A percentile compares a stretch with the other conserved stretches of the same genome.
phyloP scores from a whole-genome alignment of 352 stramenopile species.

The Phytophthora europaea region DNA sequence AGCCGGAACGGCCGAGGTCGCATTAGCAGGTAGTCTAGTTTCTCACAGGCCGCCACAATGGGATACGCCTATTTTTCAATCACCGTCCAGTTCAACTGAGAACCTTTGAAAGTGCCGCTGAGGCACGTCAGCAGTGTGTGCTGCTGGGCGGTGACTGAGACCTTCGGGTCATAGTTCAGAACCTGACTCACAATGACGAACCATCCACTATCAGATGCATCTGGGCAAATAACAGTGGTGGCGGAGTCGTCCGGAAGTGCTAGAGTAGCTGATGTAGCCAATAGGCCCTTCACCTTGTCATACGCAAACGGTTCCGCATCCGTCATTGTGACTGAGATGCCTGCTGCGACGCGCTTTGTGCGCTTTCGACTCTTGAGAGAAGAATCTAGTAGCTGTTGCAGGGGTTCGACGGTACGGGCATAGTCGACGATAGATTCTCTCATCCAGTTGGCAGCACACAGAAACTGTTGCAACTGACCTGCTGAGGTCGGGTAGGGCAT shows the following conservation, averaged over 20 bases:
- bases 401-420: not conserved
- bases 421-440: not conserved
- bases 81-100: constrained; percentile 1
- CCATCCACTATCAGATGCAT: constrained; percentile 11
- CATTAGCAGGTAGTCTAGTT: constrained; percentile 10
- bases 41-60: constrained; percentile 10
- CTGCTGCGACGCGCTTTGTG: constrained; percentile 1
- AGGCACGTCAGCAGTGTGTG: not conserved
- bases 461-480: constrained; percentile 5
- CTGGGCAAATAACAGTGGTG: not conserved
- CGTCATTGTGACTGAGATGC: not conserved
- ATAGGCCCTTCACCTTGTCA: constrained; percentile 2
- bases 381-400: not conserved
- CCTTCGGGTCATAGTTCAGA: not conserved
- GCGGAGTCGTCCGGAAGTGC: constrained; percentile 4
- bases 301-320: not conserved
- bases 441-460: constrained; percentile 9
- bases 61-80: constrained; percentile 9
- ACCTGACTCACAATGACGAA: not conserved
- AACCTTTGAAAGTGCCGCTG: not conserved
- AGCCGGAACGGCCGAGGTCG: not conserved
- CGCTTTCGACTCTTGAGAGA: not conserved
- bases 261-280: not conserved
- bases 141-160: not conserved
- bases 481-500: not conserved